These are phyloP conservation scores for Candida qinlingensis DNA, from an alignment of 805 yeast genomes.

Conservation along the genomic window DNA sequence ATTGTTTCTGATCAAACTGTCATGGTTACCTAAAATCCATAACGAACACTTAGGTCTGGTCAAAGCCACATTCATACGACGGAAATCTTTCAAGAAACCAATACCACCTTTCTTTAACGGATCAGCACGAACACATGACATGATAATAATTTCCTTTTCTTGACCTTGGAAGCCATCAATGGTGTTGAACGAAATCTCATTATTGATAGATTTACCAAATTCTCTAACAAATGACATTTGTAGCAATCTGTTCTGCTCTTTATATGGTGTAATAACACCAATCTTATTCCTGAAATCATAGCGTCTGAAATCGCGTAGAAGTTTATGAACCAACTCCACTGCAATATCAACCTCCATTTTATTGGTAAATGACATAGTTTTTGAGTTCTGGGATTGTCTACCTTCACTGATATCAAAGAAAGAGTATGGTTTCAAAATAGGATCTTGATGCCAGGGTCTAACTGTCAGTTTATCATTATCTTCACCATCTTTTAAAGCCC, in stretches of 20 bases:
- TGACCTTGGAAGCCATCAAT: conserved; percentile 99
- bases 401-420: conserved; percentile 69
- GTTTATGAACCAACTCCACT: conserved; percentile 52
- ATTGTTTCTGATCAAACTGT: conserved; percentile 56
- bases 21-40: conserved; percentile 84
- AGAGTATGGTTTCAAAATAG: conserved; percentile 64
- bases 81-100: conserved; percentile 84
- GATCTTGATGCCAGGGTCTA: conserved; percentile 68
- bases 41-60: conserved; percentile 90
- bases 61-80: conserved; percentile 96
- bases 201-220: conserved; percentile 59
- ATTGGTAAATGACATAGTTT: conserved; percentile 70
- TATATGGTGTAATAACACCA: conserved; percentile 93
- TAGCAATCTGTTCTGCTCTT: conserved; percentile 69
- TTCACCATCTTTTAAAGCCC: conserved; percentile 71
- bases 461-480: conserved; percentile 54
- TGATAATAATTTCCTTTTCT: conserved; percentile 88
- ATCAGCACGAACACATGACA: conserved; percentile 94
- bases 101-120: conserved; percentile 45
- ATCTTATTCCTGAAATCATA: conserved; percentile 61
- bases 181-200: conserved; percentile 82
- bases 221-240: conserved; percentile 48
- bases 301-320: conserved; percentile 43
- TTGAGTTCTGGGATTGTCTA: conserved; percentile 56
- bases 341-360: conserved; percentile 68